Conservation (phyloP, 2,329 filamentous ascomycete genomes). For the Fusarium staphyleae region DNA sequence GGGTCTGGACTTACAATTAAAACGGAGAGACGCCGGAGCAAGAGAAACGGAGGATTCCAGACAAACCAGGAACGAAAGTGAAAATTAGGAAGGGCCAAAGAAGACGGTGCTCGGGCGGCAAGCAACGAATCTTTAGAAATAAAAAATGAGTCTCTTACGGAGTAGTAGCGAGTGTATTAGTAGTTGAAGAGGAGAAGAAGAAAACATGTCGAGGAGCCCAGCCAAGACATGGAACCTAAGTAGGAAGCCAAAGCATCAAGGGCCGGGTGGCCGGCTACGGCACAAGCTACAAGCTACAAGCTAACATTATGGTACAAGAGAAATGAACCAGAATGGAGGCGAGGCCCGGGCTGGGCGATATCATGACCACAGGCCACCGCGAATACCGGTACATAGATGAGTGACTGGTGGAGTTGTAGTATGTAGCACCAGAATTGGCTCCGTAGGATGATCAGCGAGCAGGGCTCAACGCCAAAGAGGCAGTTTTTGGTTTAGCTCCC, state of each 20-base stretch:
- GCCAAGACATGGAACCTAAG: background rate
- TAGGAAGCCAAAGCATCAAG: background rate
- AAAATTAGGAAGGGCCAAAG: slow-evolving; percentile 2
- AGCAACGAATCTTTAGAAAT: slow-evolving; percentile 15
- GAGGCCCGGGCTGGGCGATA: slow-evolving; percentile 41
- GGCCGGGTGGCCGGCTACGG: slow-evolving; percentile 7
- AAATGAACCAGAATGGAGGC: slow-evolving; percentile 37
- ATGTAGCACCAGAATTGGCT: slow-evolving; percentile 23
- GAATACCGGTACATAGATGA: background rate
- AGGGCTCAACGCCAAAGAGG: slow-evolving; percentile 27
- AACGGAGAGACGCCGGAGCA: background rate
- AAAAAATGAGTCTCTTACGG: slow-evolving; percentile 13
- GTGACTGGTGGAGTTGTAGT: background rate
- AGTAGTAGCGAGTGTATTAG: slow-evolving; percentile 28
- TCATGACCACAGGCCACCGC: slow-evolving; percentile 30
- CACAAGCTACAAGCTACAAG: slow-evolving; percentile 2
- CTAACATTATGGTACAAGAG: slow-evolving; percentile 22
- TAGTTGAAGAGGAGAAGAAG: slow-evolving; percentile 18
- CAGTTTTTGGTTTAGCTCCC: slow-evolving; percentile 37
- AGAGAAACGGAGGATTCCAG: background rate
- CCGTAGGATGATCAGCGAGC: slow-evolving; percentile 12
- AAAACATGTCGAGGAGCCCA: slow-evolving; percentile 17
- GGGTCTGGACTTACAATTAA: background rate
- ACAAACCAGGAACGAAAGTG: slow-evolving; percentile 5
- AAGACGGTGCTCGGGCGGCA: background rate